A percentile compares a stretch with the other conserved stretches of the same genome.
These are phyloP conservation scores for Leishmania major DNA, from an alignment of 208 protist species.

Conservation along the genomic window DNA sequence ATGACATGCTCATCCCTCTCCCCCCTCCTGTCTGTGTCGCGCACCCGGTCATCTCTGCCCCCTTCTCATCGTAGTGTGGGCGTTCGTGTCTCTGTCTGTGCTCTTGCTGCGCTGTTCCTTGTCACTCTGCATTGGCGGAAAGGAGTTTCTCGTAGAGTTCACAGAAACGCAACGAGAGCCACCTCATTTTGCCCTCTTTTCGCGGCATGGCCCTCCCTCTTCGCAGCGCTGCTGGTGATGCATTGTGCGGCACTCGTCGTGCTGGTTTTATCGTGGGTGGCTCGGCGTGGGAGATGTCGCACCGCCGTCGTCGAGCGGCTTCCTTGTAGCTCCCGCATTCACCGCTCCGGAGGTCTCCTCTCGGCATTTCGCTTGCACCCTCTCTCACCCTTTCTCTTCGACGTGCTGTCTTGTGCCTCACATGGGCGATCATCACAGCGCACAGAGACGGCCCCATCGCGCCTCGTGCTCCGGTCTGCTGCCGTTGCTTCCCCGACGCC, in stretches of 20 bases:
- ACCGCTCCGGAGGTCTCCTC: neutral
- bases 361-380: neutral
- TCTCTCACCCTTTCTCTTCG: neutral
- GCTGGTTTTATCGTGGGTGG: neutral
- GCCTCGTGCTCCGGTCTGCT: neutral
- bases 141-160: neutral
- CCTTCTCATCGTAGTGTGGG: neutral
- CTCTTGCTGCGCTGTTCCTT: neutral
- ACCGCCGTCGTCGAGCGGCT: neutral
- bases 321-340: neutral
- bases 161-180: neutral
- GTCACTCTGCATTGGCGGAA: neutral
- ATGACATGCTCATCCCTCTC: neutral
- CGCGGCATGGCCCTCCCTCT: neutral
- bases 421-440: neutral
- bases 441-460: neutral
- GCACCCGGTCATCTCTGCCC: neutral
- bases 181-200: neutral
- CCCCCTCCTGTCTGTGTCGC: neutral
- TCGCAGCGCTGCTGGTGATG: neutral
- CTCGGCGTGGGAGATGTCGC: neutral
- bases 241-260: neutral
- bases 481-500: neutral
- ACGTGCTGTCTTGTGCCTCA: neutral
- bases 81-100: neutral